Conservation (phyloP, 805 yeast genomes). For the Candida chilensis region DNA sequence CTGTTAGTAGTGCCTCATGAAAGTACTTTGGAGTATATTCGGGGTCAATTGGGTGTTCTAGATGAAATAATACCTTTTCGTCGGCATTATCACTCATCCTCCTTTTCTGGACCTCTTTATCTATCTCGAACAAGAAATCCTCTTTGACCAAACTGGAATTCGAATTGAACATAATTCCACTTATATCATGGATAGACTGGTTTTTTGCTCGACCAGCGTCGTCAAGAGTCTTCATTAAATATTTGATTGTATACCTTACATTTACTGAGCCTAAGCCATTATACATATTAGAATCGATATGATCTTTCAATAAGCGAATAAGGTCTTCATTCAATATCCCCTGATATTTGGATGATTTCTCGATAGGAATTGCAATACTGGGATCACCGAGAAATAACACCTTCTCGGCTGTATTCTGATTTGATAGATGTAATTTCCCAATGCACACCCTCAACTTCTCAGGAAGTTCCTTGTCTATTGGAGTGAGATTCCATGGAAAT, state of each 20-base stretch:
- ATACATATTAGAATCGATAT: background rate
- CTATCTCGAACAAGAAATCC: slow-evolving; percentile 2
- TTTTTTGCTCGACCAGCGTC: too few relatives aligned
- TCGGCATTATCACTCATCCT: background rate
- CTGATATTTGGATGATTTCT: background rate
- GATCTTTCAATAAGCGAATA: background rate
- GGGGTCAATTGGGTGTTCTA: background rate
- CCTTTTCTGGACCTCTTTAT: background rate
- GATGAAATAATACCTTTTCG: background rate
- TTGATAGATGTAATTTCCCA: slow-evolving; percentile 8
- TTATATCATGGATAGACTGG: too few relatives aligned
- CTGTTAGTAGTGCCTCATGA: slow-evolving; percentile 13
- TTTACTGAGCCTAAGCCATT: too few relatives aligned
- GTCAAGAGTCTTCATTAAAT: too few relatives aligned
- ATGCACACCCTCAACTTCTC: slow-evolving; percentile 5
- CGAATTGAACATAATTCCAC: too few relatives aligned
- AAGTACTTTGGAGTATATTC: slow-evolving; percentile 13
- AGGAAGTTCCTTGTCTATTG: slow-evolving; percentile 5
- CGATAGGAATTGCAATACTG: slow-evolving; percentile 7
- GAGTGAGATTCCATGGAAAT: slow-evolving; percentile 3
- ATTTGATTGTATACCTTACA: too few relatives aligned
- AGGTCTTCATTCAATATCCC: background rate
- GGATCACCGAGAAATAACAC: slow-evolving; percentile 8
- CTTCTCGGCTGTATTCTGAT: slow-evolving; percentile 7
- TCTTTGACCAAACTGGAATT: too few relatives aligned